These are phyloP conservation scores for Scleromitrula shiraiana DNA, from an alignment of 2,329 filamentous ascomycete species.

Conservation along the genomic window DNA sequence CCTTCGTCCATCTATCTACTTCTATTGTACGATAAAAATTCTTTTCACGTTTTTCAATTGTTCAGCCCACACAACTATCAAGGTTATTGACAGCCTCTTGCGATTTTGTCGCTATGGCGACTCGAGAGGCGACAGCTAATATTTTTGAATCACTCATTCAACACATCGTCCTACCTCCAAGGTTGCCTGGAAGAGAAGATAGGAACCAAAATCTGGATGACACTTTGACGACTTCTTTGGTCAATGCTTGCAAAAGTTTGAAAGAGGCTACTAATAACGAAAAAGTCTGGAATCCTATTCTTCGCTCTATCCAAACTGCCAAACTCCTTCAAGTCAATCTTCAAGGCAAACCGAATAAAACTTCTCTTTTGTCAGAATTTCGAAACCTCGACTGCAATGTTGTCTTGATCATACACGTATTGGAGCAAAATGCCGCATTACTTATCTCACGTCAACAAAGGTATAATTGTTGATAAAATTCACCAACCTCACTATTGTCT, in stretches of 20 bases:
- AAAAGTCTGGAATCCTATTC: slow-evolving; percentile 7
- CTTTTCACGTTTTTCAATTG: too few relatives aligned
- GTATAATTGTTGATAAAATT: too few relatives aligned
- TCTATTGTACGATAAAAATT: too few relatives aligned
- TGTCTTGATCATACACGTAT: slow-evolving; percentile 37
- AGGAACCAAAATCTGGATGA: slow-evolving; percentile 8
- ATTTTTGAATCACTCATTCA: slow-evolving; percentile 16
- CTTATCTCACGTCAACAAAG: slow-evolving; percentile 30
- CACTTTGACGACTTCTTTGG: slow-evolving; percentile 5
- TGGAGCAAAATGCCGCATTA: slow-evolving; percentile 41
- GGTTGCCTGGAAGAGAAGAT: slow-evolving; percentile 18
- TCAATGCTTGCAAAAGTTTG: slow-evolving; percentile 5
- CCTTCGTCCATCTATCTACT: too few relatives aligned
- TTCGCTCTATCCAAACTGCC: slow-evolving; percentile 10
- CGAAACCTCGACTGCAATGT: slow-evolving; percentile 23
- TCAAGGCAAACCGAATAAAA: slow-evolving; percentile 15
- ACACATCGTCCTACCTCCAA: slow-evolving; percentile 18
- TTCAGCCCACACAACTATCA: too few relatives aligned
- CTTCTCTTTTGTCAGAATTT: slow-evolving; percentile 26
- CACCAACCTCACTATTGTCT: too few relatives aligned
- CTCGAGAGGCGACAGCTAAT: background rate
- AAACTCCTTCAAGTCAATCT: slow-evolving; percentile 9
- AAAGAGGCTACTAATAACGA: background rate
- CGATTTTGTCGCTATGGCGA: too few relatives aligned
- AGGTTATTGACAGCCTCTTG: too few relatives aligned